Conservation (phyloP, 106 monocot genomes). For the Phalaenopsis equestris region DNA sequence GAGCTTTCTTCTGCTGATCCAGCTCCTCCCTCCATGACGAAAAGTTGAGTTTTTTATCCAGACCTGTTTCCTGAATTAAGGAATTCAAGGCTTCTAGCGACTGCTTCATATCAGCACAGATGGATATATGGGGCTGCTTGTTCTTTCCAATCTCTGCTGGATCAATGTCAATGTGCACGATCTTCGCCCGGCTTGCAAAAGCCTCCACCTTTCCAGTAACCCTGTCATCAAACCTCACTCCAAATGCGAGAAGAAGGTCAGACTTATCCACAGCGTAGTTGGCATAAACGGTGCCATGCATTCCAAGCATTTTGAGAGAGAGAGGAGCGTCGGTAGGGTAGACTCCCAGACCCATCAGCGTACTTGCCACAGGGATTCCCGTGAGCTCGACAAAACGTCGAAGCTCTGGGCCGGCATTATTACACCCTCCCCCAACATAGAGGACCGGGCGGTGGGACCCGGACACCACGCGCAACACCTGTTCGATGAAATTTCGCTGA, state of each 20-base stretch:
- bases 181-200: conserved; percentile 85
- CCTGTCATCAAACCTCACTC: conserved; percentile 87
- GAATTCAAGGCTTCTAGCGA: conserved; percentile 55
- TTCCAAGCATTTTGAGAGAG: conserved; percentile 86
- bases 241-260: conserved; percentile 86
- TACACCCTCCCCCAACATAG: conserved; percentile 85
- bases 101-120: conserved; percentile 72
- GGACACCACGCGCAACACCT: conserved; percentile 46
- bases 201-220: conserved; percentile 87
- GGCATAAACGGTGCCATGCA: conserved; percentile 88
- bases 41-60: conserved; percentile 40
- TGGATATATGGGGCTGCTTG: conserved; percentile 80
- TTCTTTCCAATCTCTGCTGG: conserved; percentile 95
- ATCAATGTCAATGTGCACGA: conserved; percentile 92
- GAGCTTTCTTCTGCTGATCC: conserved; percentile 45
- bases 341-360: conserved; percentile 81
- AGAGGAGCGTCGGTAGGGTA: conserved; percentile 43
- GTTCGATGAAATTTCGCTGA: conserved; percentile 25
- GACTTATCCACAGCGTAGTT: conserved; percentile 79
- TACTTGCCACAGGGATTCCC: conserved; percentile 76
- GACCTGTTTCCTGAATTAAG: conserved; percentile 22
- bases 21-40: conserved; percentile 66
- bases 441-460: conserved; percentile 57
- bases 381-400: conserved; percentile 60
- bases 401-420: conserved; percentile 49